phyloP scores from a whole-genome alignment of 495 filamentous ascomycete genomes.

The Copromyces sp. region DNA sequence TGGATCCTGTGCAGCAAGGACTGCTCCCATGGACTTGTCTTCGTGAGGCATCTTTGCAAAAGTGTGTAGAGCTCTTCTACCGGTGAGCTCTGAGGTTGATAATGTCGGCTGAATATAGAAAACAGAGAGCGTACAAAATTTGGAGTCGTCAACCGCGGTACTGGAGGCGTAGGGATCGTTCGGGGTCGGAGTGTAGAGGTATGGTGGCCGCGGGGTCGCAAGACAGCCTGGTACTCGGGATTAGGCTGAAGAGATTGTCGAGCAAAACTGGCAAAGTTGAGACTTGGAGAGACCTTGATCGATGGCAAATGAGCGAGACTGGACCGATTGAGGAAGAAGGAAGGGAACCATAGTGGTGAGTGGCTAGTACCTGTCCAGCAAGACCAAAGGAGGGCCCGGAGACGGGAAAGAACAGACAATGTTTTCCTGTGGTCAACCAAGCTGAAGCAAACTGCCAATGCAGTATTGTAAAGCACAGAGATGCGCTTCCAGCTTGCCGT shows the following conservation, averaged over 20 bases:
- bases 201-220: not conserved
- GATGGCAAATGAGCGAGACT: not conserved
- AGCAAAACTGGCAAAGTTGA: not conserved
- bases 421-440: not conserved
- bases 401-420: not conserved
- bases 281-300: not conserved
- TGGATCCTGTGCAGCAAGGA: slow-evolving; percentile 20
- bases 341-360: not conserved
- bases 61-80: not conserved
- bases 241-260: not conserved
- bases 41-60: slow-evolving; percentile 16
- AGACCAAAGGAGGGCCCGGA: not conserved
- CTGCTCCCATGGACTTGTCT: slow-evolving; percentile 13
- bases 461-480: not conserved
- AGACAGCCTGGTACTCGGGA: not conserved
- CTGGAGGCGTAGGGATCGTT: not conserved
- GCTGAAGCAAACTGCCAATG: not conserved
- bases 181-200: not conserved
- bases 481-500: not conserved
- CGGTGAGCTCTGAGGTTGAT: not conserved
- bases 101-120: not conserved
- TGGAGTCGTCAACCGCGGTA: not conserved
- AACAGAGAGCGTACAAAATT: not conserved
- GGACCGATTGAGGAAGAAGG: not conserved
- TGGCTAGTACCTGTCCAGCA: not conserved